Evolutionary conservation across 306 rosid genomes (phyloP).

Genomic region (Castanea crenata): DNA sequence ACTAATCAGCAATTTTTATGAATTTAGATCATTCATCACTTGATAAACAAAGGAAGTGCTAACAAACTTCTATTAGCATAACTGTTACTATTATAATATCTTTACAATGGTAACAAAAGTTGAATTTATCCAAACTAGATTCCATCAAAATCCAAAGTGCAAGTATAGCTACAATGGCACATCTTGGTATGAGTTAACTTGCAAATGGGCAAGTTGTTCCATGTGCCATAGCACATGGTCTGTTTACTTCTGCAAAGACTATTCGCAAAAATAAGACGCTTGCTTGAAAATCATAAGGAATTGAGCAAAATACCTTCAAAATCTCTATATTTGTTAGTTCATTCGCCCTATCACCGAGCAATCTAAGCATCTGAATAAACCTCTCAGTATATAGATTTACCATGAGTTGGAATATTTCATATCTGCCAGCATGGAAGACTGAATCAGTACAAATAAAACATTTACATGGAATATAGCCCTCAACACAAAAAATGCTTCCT

Average conservation of each 20-base stretch:
- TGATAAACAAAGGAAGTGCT: neutral
- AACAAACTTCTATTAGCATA: neutral
- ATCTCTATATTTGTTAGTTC: conserved; percentile 89
- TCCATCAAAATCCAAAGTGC: neutral
- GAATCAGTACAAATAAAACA: conserved; percentile 23
- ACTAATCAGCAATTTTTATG: neutral
- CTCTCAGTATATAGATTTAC: conserved; percentile 95
- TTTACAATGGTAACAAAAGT: neutral
- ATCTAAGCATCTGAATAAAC: conserved; percentile 95
- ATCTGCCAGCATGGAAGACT: conserved; percentile 57
- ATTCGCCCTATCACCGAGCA: conserved; percentile 88
- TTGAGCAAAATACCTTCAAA: conserved; percentile 64
- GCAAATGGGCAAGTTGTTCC: neutral
- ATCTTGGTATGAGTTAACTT: neutral
- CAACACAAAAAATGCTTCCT: conserved; percentile 1
- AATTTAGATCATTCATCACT: neutral
- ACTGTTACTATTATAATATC: neutral
- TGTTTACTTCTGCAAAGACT: neutral
- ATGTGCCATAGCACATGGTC: neutral
- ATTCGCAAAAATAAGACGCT: neutral
- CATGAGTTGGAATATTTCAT: conserved; percentile 94
- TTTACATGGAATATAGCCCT: conserved; percentile 8
- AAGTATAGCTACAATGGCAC: neutral
- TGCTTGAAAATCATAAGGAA: conserved; percentile 19
- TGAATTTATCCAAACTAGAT: neutral